phyloP scores from a whole-genome alignment of 176 grass and related monocot genomes.

The Tillandsia fasciculata region DNA sequence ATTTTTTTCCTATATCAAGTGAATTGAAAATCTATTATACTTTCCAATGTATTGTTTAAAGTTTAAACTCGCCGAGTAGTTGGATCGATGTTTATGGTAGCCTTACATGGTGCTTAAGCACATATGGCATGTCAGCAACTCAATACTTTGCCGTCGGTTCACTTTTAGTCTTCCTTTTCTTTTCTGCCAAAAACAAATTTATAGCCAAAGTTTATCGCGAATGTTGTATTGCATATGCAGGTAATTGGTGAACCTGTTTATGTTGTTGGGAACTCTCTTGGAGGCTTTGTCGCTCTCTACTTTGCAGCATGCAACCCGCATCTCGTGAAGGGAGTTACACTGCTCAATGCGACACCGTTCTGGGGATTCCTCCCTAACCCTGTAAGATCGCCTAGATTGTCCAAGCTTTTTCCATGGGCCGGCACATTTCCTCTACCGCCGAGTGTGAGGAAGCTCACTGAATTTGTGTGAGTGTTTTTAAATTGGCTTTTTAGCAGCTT shows the following conservation, averaged over 20 bases:
- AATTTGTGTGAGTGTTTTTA: conserved; percentile 59
- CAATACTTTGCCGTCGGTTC: too few species aligned
- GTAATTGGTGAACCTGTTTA: conserved; percentile 93
- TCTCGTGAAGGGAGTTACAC: conserved; percentile 80
- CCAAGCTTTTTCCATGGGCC: conserved; percentile 77
- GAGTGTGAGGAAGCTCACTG: conserved; percentile 63
- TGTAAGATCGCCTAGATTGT: conserved; percentile 58
- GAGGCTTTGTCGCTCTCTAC: conserved; percentile 79
- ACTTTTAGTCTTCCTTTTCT: too few species aligned
- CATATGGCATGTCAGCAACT: too few species aligned
- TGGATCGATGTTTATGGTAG: too few species aligned
- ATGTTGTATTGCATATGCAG: conserved; percentile 23
- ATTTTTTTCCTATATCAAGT: too few species aligned
- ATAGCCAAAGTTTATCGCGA: too few species aligned
- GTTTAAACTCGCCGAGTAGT: too few species aligned
- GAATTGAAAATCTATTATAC: too few species aligned
- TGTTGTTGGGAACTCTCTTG: conserved; percentile 91
- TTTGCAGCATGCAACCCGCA: conserved; percentile 62
- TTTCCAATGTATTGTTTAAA: too few species aligned
- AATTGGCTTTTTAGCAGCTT: background rate
- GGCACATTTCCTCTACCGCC: conserved; percentile 93
- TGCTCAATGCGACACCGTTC: conserved; percentile 96
- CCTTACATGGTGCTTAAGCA: too few species aligned
- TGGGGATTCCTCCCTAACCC: conserved; percentile 96
- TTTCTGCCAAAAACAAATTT: too few species aligned